These are phyloP conservation scores for button mushroom (Agaricus bisporus) DNA, from an alignment of 768 basidiomycete species.

Conservation along the genomic window DNA sequence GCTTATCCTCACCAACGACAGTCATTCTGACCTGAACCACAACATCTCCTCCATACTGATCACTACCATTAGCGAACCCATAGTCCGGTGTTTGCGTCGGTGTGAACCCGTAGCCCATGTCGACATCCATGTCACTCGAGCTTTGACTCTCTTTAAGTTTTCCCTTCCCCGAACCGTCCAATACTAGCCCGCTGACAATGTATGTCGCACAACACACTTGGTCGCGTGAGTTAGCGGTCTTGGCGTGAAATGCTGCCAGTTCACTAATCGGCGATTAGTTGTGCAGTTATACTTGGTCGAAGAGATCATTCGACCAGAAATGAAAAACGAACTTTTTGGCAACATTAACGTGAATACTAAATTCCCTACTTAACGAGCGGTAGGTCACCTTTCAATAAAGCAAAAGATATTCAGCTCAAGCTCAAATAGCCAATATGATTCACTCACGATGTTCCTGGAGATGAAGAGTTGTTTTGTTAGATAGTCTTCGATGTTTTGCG, in stretches of 20 bases:
- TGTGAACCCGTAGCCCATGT: constrained; percentile 30
- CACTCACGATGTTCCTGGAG: constrained; percentile 39
- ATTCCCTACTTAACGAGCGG: constrained; percentile 65
- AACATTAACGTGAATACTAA: constrained; percentile 66
- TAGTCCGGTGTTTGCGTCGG: constrained; percentile 6
- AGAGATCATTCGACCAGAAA: neutral
- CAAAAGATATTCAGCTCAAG: neutral
- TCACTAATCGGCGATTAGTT: constrained; percentile 35
- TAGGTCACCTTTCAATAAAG: constrained; percentile 61
- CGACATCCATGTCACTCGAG: constrained; percentile 20
- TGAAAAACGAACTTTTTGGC: constrained; percentile 63
- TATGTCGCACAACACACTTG: constrained; percentile 61
- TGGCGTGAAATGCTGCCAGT: constrained; percentile 50
- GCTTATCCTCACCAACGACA: constrained; percentile 55
- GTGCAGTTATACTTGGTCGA: neutral
- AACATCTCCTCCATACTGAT: constrained; percentile 23
- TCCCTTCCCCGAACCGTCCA: neutral
- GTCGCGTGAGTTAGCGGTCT: constrained; percentile 30
- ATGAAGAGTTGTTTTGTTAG: constrained; percentile 47
- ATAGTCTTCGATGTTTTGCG: constrained; percentile 36
- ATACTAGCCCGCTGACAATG: constrained; percentile 54
- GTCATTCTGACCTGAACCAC: constrained; percentile 40
- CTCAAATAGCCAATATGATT: neutral
- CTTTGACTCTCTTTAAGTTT: constrained; percentile 14
- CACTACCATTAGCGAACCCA: neutral